A percentile compares a stretch with the other conserved stretches of the same genome.
These are phyloP conservation scores for Knoxia roxburghii DNA, from an alignment of 257 asterid species.

Conservation along the genomic window DNA sequence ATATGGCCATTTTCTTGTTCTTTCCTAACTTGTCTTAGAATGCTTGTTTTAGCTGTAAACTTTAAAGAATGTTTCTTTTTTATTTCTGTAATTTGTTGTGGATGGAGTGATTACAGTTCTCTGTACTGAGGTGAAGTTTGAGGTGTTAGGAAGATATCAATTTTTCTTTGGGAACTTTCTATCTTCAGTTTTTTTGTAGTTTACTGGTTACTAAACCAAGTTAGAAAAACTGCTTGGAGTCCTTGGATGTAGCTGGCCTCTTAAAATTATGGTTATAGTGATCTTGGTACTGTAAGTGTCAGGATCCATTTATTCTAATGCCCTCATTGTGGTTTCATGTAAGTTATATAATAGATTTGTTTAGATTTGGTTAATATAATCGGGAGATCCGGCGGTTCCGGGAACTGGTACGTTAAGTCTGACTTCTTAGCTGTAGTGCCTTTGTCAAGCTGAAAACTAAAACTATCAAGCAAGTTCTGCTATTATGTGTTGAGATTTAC, in stretches of 20 bases:
- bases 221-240: not conserved
- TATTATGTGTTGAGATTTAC: not conserved
- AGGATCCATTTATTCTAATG: not conserved
- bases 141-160: not conserved
- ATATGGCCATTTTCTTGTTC: not conserved
- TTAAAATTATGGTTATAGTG: not conserved
- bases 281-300: not conserved
- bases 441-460: not conserved
- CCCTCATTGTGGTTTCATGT: not conserved
- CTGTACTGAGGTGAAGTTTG: not conserved
- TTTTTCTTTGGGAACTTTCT: not conserved
- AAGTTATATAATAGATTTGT: not conserved
- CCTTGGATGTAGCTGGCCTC: not conserved
- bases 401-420: not conserved
- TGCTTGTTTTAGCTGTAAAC: constrained; percentile 1
- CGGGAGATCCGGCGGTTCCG: not conserved
- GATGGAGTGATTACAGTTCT: not conserved
- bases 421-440: not conserved
- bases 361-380: not conserved
- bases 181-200: not conserved
- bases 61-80: not conserved
- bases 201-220: too few species aligned
- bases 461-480: not conserved
- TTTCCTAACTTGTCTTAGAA: not conserved
- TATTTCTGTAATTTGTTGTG: not conserved